Base-by-base conservation (phyloP, 2,329 filamentous ascomycete genomes). In the Stemphylium lycopersici region DNA sequence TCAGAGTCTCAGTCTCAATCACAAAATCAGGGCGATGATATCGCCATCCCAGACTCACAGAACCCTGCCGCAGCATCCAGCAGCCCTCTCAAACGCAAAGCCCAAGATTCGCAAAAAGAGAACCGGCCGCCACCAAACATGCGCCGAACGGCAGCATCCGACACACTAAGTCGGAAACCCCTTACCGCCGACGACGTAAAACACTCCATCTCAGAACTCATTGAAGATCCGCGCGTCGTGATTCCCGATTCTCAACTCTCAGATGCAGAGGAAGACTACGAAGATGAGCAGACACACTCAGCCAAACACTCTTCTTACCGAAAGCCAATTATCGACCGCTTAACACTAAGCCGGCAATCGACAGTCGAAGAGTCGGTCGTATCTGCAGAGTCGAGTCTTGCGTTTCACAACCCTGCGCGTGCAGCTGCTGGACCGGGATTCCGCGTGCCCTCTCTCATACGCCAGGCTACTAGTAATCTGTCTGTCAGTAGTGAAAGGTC, bases 181-280 rank as follows among this genome's bases (percentile, higher is more conserved):
- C 82, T 88, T 4, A 90, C 87, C 15, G 79, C 96, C 8, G 86
- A 87, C 24, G 91, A 97, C 68, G 89, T 97, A 58, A 87, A 91
- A 52, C 86, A 93, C 71, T 91, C 90, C 0, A 79, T 97, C 6
- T 96, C 90, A 4, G 90, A 89, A 73, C 82, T 97, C 8, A 87
- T 96, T 13, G 92, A 96, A 46, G 83, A 84, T 34, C 80, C 80
- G 0, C 65, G 64, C 15, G 70, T 78, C n/a, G 69, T 79, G 6
- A 86, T 90, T 38, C 83, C 85, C 22, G 81, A 84, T 52, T 82
- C 84, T 13, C 69, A 77, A 59, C 66, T 63, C 58, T 57, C 66
- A 32, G 70, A 75, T 38, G 78, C 76, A 0, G 78, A 79, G 18
- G 72, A 75, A 24, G 53, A 80, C 44, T 58, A 67, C 52, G 29